Evolutionary conservation across 257 asterid genomes (phyloP), one percentile per base, ranked within the genome.

Genomic region (Ilex asprella): DNA sequence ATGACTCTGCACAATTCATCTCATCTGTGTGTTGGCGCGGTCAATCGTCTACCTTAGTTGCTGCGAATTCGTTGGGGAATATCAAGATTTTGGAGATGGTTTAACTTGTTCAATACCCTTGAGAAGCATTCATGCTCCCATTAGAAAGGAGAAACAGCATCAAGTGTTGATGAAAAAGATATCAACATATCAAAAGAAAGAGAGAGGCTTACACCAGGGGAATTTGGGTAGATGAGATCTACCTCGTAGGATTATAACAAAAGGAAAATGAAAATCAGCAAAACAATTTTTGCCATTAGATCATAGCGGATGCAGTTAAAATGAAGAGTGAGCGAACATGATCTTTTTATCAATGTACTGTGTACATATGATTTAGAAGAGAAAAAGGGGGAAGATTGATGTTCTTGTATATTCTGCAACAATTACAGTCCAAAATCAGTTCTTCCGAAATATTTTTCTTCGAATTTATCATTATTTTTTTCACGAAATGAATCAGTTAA

Each of bases 21-120:
- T 93, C 99, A 31, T 87, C 97, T 9, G 95, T 89, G 16, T 89
- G 97, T 69, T 93, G 99, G 99, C 94, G 87, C 0, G 88, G 95
- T 52, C 95, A 89, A 56, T 82, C 97, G 3, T 73, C 95, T 57
- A 82, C 95, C 71, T 79, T 89, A 72, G 91, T 93, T 49, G 97
- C 99, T 52, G 97, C 97, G 15, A 89, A 93, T 71, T 93, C 99
- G 55, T 73, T 86, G 85, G 99, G 99, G 46, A 87, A 93, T 58
- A 78, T 93, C 43, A 93, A 89, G 86, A 80, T 93, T 61, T 68
- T 93, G 83, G 97, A 89, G 83, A 80, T 93, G 97, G 97, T 84
- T 67, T 93, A 73, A 71, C 39, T n/a, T 27, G n/a, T 31, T 52
- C 16, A 52, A 51, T 61, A 31, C 30, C 27, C 69, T 30, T 30